Percentiles rank a stretch among this genome's conserved stretches.
Conservation (phyloP, 139 green algal species). For the Tetradesmus obliquus region DNA sequence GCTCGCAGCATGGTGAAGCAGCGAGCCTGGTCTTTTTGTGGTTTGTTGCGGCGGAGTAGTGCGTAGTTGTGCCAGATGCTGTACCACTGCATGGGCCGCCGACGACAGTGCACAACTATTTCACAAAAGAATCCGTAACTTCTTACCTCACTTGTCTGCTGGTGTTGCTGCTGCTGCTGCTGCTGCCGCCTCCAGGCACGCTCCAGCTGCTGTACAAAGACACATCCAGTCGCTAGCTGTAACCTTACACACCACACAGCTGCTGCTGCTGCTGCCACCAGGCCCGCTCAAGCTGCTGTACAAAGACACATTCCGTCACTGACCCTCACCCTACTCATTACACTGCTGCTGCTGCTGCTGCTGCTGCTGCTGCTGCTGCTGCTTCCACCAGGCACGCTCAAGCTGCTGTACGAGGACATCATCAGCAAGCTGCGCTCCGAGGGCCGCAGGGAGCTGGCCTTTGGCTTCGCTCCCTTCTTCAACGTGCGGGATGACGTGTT, state of each 20-base stretch:
- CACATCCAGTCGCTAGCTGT: too few relatives aligned
- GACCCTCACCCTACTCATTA: neutral
- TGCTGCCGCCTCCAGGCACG: too few relatives aligned
- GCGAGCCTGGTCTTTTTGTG: neutral
- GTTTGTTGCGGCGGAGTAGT: neutral
- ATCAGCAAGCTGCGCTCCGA: constrained; percentile 26
- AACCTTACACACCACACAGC: neutral
- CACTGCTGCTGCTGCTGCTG: neutral
- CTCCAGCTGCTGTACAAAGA: too few relatives aligned
- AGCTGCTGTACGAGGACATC: constrained; percentile 49
- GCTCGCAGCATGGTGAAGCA: too few relatives aligned
- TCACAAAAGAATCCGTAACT: too few relatives aligned
- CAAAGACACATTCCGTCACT: neutral
- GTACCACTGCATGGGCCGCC: too few relatives aligned
- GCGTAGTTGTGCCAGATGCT: neutral
- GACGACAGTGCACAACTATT: too few relatives aligned
- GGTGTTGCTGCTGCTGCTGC: too few relatives aligned
- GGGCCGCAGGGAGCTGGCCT: constrained; percentile 2
- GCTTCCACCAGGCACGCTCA: constrained; percentile 22
- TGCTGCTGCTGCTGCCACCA: neutral
- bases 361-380: neutral
- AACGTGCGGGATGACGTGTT: constrained; percentile 29
- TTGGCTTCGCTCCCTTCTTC: constrained; percentile 48
- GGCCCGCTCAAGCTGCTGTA: neutral
- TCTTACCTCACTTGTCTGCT: too few relatives aligned